Conservation (phyloP, 352 stramenopile genomes). For the Phytophthora pistaciae region DNA sequence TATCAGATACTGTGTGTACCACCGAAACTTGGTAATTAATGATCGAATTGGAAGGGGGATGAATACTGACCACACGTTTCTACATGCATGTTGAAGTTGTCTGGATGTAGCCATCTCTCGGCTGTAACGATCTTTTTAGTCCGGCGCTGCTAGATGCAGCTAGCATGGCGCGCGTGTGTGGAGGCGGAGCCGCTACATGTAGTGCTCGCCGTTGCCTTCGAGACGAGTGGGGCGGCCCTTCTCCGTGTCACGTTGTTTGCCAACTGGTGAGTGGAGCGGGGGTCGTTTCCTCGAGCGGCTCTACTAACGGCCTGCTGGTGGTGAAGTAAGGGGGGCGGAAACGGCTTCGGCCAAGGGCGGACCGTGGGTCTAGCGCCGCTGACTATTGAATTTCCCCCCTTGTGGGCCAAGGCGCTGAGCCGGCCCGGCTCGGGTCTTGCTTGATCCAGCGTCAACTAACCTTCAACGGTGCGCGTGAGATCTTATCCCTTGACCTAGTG, state of each 20-base stretch:
- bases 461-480: slow-evolving; percentile 34
- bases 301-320: slow-evolving; percentile 9
- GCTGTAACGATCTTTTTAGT: slow-evolving; percentile 3
- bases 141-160: neutral
- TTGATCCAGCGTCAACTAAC: slow-evolving; percentile 2
- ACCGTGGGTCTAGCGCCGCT: neutral
- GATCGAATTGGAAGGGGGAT: slow-evolving; percentile 9
- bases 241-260: neutral
- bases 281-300: slow-evolving; percentile 12
- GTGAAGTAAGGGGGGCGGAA: slow-evolving; percentile 9
- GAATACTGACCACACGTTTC: slow-evolving; percentile 15
- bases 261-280: slow-evolving; percentile 7
- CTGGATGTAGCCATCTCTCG: slow-evolving; percentile 21
- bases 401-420: neutral
- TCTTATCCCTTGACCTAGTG: slow-evolving; percentile 32
- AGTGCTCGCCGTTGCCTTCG: neutral
- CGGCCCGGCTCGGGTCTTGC: slow-evolving; percentile 8
- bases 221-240: neutral
- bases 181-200: neutral
- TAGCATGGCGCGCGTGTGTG: neutral
- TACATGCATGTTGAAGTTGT: slow-evolving; percentile 23
- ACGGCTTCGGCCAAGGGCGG: slow-evolving; percentile 10
- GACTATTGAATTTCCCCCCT: slow-evolving; percentile 1
- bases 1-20: slow-evolving; percentile 9
- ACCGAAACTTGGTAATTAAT: slow-evolving; percentile 21